A percentile compares a stretch with the other conserved stretches of the same genome.
These are phyloP conservation scores for Taxawa tesnikishii DNA, from an alignment of 2,329 filamentous ascomycete genomes.

Conservation along the genomic window DNA sequence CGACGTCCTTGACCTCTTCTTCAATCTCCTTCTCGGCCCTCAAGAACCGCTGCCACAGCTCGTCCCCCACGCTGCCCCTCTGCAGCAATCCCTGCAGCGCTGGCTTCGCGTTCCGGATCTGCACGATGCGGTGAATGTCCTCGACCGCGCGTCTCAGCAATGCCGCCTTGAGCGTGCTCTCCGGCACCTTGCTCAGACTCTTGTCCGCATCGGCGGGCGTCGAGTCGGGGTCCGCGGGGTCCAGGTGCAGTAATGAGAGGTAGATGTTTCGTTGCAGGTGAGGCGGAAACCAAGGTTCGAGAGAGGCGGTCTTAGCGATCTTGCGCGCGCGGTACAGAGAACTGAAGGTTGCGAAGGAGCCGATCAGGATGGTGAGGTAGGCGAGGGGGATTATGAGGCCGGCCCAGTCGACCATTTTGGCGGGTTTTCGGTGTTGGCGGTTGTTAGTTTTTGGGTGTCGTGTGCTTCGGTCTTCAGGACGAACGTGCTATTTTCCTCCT, in stretches of 20 bases:
- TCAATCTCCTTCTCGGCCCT: conserved; percentile 96
- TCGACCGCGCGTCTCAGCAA: conserved; percentile 81
- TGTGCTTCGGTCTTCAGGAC: too few relatives aligned
- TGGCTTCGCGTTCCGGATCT: conserved; percentile 78
- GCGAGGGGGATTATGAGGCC: conserved; percentile 76
- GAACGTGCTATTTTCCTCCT: too few relatives aligned
- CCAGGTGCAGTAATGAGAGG: conserved; percentile 77
- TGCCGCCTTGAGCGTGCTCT: conserved; percentile 76
- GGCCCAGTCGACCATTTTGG: conserved; percentile 58
- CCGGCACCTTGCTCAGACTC: conserved; percentile 53
- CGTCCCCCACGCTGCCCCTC: conserved; percentile 86
- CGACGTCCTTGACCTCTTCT: conserved; percentile 86
- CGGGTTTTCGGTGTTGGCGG: conserved; percentile 12
- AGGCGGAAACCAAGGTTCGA: conserved; percentile 87
- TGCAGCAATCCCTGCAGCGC: conserved; percentile 74
- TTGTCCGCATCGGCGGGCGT: conserved; percentile 52
- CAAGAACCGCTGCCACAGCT: conserved; percentile 85
- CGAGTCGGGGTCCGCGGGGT: conserved; percentile 28
- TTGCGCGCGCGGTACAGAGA: conserved; percentile 88
- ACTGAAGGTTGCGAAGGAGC: conserved; percentile 84
- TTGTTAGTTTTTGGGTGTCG: neutral
- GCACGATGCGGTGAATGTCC: conserved; percentile 83
- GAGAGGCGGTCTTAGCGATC: conserved; percentile 63
- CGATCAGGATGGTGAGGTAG: conserved; percentile 78
- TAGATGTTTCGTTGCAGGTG: conserved; percentile 93